Evolutionary conservation across 176 grass and related monocot species (phyloP).

Genomic region (Lolium perenne): DNA sequence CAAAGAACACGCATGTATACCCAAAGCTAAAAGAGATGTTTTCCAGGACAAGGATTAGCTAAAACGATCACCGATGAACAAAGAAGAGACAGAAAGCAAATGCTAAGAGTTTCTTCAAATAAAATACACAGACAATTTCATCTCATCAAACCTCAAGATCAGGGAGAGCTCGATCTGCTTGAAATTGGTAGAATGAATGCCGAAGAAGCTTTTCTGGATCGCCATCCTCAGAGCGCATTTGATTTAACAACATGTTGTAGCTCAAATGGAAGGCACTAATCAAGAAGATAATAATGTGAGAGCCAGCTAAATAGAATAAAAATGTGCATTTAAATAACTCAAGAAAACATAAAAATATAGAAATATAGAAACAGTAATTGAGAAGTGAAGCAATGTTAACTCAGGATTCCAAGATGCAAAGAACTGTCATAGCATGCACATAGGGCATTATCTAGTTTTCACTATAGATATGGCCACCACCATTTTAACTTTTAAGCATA

Average conservation of each 20-base stretch:
- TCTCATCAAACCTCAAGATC: conserved; percentile 79
- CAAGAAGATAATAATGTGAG: conserved; percentile 38
- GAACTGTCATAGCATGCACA: background rate
- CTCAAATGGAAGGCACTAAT: conserved; percentile 92
- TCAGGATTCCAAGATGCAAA: conserved; percentile 26
- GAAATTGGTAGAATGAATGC: conserved; percentile 95
- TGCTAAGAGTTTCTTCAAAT: background rate
- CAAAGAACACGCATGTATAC: background rate
- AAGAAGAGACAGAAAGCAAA: background rate
- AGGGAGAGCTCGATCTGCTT: conserved; percentile 83
- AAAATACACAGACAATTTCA: background rate
- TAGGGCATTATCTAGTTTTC: background rate
- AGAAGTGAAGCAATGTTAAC: conserved; percentile 3
- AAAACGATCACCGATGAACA: background rate
- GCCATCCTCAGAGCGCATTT: conserved; percentile 93
- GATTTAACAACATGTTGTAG: conserved; percentile 99
- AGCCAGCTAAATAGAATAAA: background rate
- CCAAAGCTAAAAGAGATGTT: background rate
- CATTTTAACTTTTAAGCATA: no score
- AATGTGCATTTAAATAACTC: background rate
- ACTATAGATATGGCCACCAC: no score
- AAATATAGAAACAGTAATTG: no score
- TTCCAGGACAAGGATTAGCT: background rate
- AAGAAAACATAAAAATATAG: background rate
- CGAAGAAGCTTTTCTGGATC: conserved; percentile 96